A percentile compares a stretch with the other conserved stretches of the same genome.
Evolutionary conservation across 2,329 filamentous ascomycete genomes (phyloP).

Genomic region (Trichoderma sp.): DNA sequence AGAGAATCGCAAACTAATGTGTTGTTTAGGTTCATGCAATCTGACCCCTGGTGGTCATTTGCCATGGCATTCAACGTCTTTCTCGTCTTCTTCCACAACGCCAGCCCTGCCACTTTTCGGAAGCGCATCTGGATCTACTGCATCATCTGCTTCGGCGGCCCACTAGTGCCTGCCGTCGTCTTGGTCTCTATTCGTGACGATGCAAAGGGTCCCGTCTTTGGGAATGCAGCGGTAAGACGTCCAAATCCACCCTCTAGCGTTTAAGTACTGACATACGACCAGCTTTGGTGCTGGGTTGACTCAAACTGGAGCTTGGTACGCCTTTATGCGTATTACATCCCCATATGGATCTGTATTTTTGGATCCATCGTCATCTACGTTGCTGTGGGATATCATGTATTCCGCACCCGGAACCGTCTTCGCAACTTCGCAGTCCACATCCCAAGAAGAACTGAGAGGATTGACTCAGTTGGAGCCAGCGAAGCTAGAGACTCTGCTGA

Average conservation of each 20-base stretch:
- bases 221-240: conserved; percentile 51
- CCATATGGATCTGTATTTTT: conserved; percentile 58
- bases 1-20: not conserved
- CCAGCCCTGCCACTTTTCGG: conserved; percentile 60
- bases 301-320: conserved; percentile 52
- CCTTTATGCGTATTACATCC: conserved; percentile 59
- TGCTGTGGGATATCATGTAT: conserved; percentile 57
- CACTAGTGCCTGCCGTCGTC: conserved; percentile 62
- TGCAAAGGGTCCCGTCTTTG: conserved; percentile 45
- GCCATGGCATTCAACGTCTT: conserved; percentile 82
- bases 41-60: conserved; percentile 72
- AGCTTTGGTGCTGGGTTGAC: conserved; percentile 62
- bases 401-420: conserved; percentile 55
- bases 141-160: conserved; percentile 65
- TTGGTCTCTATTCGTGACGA: conserved; percentile 56
- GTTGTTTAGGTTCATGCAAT: conserved; percentile 65
- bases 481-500: conserved; percentile 34
- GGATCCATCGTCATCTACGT: conserved; percentile 54
- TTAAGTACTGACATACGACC: not conserved
- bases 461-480: conserved; percentile 26
- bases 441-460: conserved; percentile 25
- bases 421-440: conserved; percentile 41
- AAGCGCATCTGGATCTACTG: conserved; percentile 69
- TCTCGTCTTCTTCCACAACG: conserved; percentile 59
- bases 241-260: not conserved